Percentiles rank a stretch among this genome's conserved stretches.
phyloP scores from a whole-genome alignment of 306 rosid species.

The Sicyos edulis region DNA sequence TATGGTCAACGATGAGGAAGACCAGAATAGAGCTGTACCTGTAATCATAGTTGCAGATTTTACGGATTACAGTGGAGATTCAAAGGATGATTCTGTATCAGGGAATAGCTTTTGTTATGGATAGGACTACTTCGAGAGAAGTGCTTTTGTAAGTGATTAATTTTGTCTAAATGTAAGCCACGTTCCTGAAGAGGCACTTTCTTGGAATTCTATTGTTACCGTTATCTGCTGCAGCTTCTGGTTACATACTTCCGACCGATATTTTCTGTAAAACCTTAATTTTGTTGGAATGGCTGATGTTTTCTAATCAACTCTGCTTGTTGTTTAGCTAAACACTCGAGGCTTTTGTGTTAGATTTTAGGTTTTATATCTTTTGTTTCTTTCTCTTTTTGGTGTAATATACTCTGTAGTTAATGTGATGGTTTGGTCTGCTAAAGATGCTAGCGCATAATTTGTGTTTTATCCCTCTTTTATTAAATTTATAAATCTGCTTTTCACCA shows the following conservation, averaged over 20 bases:
- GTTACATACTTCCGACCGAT: constrained; percentile 5
- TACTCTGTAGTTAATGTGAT: background rate
- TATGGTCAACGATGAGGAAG: background rate
- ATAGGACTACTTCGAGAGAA: background rate
- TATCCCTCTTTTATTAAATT: background rate
- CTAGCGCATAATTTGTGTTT: background rate
- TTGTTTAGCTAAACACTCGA: background rate
- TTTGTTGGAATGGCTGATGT: constrained; percentile 9
- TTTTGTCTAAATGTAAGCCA: background rate
- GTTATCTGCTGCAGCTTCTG: constrained; percentile 11
- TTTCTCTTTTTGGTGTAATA: constrained; percentile 1
- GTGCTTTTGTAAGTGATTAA: constrained; percentile 1
- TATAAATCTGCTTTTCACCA: background rate
- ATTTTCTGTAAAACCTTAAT: background rate
- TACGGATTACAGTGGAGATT: background rate
- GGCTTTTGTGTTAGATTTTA: background rate
- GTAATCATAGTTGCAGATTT: background rate
- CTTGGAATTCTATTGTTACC: background rate
- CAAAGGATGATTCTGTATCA: background rate
- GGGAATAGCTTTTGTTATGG: background rate
- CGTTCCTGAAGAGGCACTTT: background rate
- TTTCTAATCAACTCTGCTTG: background rate
- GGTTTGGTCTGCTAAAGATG: background rate
- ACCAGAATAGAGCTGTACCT: background rate
- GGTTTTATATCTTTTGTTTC: background rate